Evolutionary conservation across 257 asterid genomes (phyloP).

Genomic region (Coffea eugenioides): DNA sequence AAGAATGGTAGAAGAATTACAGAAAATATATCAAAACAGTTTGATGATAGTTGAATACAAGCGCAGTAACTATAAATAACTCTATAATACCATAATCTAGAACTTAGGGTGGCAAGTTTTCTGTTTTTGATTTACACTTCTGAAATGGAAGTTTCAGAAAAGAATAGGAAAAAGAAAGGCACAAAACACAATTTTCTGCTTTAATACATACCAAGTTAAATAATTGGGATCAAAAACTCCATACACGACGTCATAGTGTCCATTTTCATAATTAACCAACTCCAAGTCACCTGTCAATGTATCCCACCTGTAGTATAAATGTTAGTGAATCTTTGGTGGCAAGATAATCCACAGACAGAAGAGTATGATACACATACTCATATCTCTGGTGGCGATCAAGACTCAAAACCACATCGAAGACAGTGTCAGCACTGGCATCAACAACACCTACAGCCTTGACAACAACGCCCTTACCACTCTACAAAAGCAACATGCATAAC

Average conservation of each 20-base stretch:
- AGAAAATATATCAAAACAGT: neutral
- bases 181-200: neutral
- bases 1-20: too few relatives aligned
- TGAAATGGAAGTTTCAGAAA: neutral
- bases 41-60: neutral
- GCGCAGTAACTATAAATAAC: neutral
- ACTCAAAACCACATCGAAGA: constrained; percentile 75
- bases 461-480: constrained; percentile 78
- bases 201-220: constrained; percentile 60
- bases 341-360: constrained; percentile 21
- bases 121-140: neutral
- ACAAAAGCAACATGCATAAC: constrained; percentile 15
- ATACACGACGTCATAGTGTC: constrained; percentile 86
- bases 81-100: neutral
- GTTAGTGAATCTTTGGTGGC: constrained; percentile 28
- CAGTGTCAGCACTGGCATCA: constrained; percentile 91
- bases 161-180: neutral
- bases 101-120: neutral
- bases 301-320: constrained; percentile 83
- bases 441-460: constrained; percentile 96
- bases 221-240: constrained; percentile 82
- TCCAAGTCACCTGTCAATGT: constrained; percentile 88
- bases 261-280: constrained; percentile 72
- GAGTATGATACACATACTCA: constrained; percentile 54
- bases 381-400: constrained; percentile 78